Base-by-base conservation (phyloP, 257 asterid species). In the Salvia miltiorrhiza region DNA sequence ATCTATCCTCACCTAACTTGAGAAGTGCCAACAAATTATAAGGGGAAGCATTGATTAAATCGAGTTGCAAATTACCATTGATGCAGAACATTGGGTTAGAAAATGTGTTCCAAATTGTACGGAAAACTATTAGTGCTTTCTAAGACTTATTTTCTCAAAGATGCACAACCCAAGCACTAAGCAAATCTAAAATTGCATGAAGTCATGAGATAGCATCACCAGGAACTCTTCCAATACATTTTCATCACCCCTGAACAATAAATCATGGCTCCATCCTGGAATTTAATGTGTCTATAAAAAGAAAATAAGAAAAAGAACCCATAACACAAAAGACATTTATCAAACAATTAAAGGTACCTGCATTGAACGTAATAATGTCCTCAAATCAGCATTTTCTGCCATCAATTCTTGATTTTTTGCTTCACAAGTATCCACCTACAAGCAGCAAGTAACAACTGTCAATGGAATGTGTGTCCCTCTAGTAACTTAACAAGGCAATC, bases 331-430 rank as follows among this genome's bases (percentile, higher is more conserved):
- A 28, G 20, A 21, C 16, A 40, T 13, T 26, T 14, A 35, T 64
- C 20, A 43, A 4, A 23, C 41, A 52, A 35, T 10, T 48, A 49
- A 37, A 26, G 30, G 9, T 69, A 94, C 97, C 99, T 94, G 96
- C 97, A 91, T 94, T 2, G 97, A 89, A 33, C 97, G 97, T 67
- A 94, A 72, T 73, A 91, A 78, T 65, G 99, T 90, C 87, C 99
- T 86, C 82, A 94, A 73, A 83, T 94, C 94, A 52, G 96, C 88
- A 87, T 94, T 94, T 79, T 94, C 99, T 33, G 97, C 84, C 21
- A 79, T 88, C 58, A 94, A 84, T 81, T 94, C 96, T 83, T 89
- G 99, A 80, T 94, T 94, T 84, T 94, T 94, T n/a, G 84, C 80
- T 86, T 89, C 97, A 71, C 85, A 89, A 68, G 97, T 85, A 74